Evolutionary conservation across 805 yeast species (phyloP), one percentile per base, ranked within the genome.

Genomic region (Wickerhamiella kurtzmanii): DNA sequence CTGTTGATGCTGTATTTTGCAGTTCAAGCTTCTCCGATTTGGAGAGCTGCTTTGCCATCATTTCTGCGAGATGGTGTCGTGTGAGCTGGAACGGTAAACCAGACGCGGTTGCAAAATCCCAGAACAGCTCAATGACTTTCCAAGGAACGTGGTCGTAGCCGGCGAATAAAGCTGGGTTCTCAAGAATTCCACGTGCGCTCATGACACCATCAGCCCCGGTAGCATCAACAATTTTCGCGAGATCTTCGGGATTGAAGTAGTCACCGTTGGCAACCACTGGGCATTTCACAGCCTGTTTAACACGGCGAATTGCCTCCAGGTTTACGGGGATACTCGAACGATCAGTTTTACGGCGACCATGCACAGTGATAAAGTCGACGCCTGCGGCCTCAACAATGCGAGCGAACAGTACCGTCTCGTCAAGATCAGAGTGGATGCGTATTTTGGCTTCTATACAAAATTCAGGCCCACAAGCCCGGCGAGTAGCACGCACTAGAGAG

Each of bases 231-330:
- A 89, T 88, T 17, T 61, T 59, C 39, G 67, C 56, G n/a, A 82
- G 80, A 60, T 86, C 95, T 16, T 69, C 66, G 20, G 77, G 64
- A 0, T 73, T 60, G 57, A 82, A 82, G 58, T 95, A 88, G 63
- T 92, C 97, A n/a, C 98, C 98, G 59, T 92, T 92, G 2, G 97
- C 96, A n/a, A 92, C 81, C 1, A 92, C 87, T 0, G 96, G 97
- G 0, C 71, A 71, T 0, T 50, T 38, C 3, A 74, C 75, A n/a
- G 68, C 64, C 18, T 73, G 72, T 49, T 77, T 76, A 15, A 92
- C 72, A 8, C 65, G 62, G 56, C 73, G 76, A 37, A 92, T 88
- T 15, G 94, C 95, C 21, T 82, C 92, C 39, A 80, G 72, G 61
- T 88, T 75, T 2, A 82, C 94, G 1, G 96, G 92, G 28, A 74